Evolutionary conservation across 2,329 filamentous ascomycete genomes (phyloP), one percentile per base, ranked within the genome.

Genomic region (Cladosporium cucumerinum): DNA sequence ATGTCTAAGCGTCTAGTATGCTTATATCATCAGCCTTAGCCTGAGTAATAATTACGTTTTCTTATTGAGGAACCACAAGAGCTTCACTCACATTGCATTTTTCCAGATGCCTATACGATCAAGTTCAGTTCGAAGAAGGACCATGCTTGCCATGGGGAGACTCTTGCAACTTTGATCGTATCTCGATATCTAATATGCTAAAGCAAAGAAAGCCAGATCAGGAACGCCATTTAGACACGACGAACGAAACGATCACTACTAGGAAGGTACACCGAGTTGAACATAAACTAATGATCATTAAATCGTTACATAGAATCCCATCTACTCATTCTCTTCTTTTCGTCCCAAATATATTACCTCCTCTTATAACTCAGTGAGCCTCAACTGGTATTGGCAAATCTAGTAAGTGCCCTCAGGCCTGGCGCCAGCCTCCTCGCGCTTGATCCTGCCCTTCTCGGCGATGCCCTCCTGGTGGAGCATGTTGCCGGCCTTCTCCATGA

Each of bases 401-500:
- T 62, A 62, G 60, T 62, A 62, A 26, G 43, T 32, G 43, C 25
- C 16, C 12, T 61, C 58, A n/a, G 58, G 11, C 43, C 58, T 55
- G 30, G 49, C 69, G 48, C 51, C 51, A 54, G 69, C 70, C 49
- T 68, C 76, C 66, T 81, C 80, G 60, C 85, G 79, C 81, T 83
- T 86, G 70, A 75, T 77, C 8, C 75, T 74, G 4, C 85, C 85
- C 75, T 82, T 84, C 69, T 81, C 74, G 63, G 77, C 78, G 14
- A 87, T 64, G 51, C 75, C 77, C 18, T 81, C 77, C 69, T 79
- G 85, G 62, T 81, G 75, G 67, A 88, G 69, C 58, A 83, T 69
- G 14, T 76, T 73, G 10, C 85, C 84, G 6, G 81, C 82, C 79
- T 86, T 87, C 77, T 88, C 84, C 74, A 87, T 77, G 26, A 87